Base-by-base conservation (phyloP, 1,284 basidiomycete genomes). In the Earliella scabrosa region DNA sequence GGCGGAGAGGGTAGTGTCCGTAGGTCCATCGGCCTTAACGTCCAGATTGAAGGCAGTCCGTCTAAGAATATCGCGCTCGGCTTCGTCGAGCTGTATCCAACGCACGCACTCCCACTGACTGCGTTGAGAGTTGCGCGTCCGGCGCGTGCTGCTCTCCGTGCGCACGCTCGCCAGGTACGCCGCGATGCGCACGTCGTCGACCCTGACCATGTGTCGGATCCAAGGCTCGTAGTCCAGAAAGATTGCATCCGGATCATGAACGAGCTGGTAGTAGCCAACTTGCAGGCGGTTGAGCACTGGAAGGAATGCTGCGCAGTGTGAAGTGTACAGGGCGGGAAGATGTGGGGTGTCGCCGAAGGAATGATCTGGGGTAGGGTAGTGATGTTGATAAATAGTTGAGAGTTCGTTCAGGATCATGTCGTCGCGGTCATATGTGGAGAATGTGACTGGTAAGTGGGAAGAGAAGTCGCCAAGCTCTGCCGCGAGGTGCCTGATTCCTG, bases 161-260 rank as follows among this genome's bases (percentile, higher is more conserved):
- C 2, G 23, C 31, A 52, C 54, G 36, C 43, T 54, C 3, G 54
- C 39, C n/a, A 50, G 20, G 44, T 14, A 52, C 13, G 24, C 38
- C 23, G 45, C 21, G 9, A 51, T 21, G 14, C 38, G 44, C 20
- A 47, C 51, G 35, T 63, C 58, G 51, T 63, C 61, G 13, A 52
- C 40, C 20, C 32, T 49, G 23, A 43, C 31, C 58, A 63, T 60
- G 44, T 38, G 36, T 18, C 61, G 58, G 16, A 58, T 46, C 55
- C 55, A 63, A 3, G 61, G 58, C 36, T 59, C 58, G 51, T 63
- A 63, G 48, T 63, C 61, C 9, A 54, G n/a, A 31, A 63, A 60
- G 20, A 60, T 38, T 13, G 58, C 45, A 13, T 4, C 11, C 8
- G 60, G 52, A 38, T 57, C 54, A 5, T 50, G 57, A 24, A 63